These are phyloP conservation scores for Sclerotinia minor DNA, from an alignment of 2,329 filamentous ascomycete genomes.

Conservation along the genomic window DNA sequence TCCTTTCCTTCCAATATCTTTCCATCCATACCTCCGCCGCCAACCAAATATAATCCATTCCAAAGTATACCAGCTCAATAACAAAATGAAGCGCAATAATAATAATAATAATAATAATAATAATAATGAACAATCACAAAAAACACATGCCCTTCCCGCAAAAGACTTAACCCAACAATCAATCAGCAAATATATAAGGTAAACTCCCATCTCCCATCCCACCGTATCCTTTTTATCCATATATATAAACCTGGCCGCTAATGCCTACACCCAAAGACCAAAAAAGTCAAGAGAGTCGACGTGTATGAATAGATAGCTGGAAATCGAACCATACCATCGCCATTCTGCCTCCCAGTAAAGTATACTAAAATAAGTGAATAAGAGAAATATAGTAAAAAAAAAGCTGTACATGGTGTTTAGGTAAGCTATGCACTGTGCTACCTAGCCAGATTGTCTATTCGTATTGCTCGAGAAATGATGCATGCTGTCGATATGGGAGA, in stretches of 20 bases:
- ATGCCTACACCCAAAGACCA: conserved; percentile 19
- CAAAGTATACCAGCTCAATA: conserved; percentile 10
- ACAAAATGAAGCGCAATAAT: conserved; percentile 2
- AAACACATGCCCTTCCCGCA: background rate
- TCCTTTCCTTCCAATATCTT: conserved; percentile 9
- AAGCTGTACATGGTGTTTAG: conserved; percentile 18
- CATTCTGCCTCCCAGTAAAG: conserved; percentile 16
- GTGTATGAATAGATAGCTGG: conserved; percentile 7
- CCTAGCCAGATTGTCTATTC: conserved; percentile 11
- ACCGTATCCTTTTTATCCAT: conserved; percentile 21
- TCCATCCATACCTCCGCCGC: conserved; percentile 15
- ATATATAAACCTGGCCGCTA: conserved; percentile 21
- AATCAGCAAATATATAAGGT: conserved; percentile 5
- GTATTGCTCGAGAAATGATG: background rate
- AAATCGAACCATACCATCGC: conserved; percentile 8
- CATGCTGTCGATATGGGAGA: background rate
- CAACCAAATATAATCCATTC: conserved; percentile 14
- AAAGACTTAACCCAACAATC: conserved; percentile 10
- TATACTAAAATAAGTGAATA: conserved; percentile 19
- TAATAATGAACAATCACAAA: conserved; percentile 9
- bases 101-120: conserved; percentile 17
- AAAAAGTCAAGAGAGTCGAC: conserved; percentile 16
- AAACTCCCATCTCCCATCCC: conserved; percentile 19
- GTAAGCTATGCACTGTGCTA: conserved; percentile 14
- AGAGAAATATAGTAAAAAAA: conserved; percentile 15